phyloP scores from a whole-genome alignment of 495 filamentous ascomycete species.

The Aspergillus olivimuriae region DNA sequence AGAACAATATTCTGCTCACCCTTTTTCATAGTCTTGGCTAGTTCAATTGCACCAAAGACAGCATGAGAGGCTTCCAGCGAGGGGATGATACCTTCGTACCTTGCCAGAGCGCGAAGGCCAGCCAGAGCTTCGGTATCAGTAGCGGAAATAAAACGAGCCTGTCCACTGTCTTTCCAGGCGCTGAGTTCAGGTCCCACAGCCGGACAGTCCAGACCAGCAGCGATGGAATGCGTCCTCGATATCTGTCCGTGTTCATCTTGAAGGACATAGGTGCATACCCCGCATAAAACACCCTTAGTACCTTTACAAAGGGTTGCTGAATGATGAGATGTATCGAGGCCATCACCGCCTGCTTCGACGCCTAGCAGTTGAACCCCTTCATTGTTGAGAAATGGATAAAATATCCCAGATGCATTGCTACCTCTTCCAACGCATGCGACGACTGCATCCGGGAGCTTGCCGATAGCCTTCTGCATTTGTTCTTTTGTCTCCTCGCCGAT shows the following conservation, averaged over 20 bases:
- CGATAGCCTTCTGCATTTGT: slow-evolving; percentile 65
- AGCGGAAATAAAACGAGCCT: slow-evolving; percentile 77
- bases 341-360: slow-evolving; percentile 84
- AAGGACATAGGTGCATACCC: slow-evolving; percentile 80
- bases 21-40: slow-evolving; percentile 75
- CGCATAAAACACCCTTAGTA: slow-evolving; percentile 80
- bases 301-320: slow-evolving; percentile 72
- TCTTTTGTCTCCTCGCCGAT: slow-evolving; percentile 83
- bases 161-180: slow-evolving; percentile 67
- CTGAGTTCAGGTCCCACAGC: slow-evolving; percentile 82
- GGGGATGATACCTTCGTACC: slow-evolving; percentile 86
- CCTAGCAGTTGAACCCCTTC: slow-evolving; percentile 71
- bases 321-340: slow-evolving; percentile 70
- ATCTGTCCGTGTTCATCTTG: slow-evolving; percentile 83
- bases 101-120: slow-evolving; percentile 66
- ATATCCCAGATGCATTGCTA: slow-evolving; percentile 78
- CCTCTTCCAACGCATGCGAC: slow-evolving; percentile 90
- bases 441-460: slow-evolving; percentile 36
- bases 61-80: slow-evolving; percentile 83
- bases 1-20: slow-evolving; percentile 83
- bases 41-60: slow-evolving; percentile 69
- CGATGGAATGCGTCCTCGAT: slow-evolving; percentile 78
- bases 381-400: slow-evolving; percentile 80
- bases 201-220: slow-evolving; percentile 84
- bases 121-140: slow-evolving; percentile 79